Evolutionary conservation across 306 rosid genomes (phyloP).

Genomic region (Fagus sylvatica): DNA sequence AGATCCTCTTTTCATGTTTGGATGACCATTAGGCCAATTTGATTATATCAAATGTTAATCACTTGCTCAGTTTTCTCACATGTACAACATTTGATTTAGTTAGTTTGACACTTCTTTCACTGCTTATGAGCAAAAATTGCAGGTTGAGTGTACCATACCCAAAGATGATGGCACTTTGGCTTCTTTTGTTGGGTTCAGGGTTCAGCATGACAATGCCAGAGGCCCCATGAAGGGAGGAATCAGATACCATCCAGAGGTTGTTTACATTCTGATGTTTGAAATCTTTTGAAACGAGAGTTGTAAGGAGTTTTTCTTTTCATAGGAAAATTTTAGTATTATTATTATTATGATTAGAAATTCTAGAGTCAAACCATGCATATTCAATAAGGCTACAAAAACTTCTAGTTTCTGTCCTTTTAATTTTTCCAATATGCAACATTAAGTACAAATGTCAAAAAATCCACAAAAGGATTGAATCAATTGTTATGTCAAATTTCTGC

Average conservation of each 20-base stretch:
- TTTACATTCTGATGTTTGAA: constrained; percentile 6
- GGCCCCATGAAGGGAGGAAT: constrained; percentile 99
- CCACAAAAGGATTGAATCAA: background rate
- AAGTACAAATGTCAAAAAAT: no score
- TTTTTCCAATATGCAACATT: no score
- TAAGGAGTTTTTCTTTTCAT: background rate
- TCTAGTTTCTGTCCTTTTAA: no score
- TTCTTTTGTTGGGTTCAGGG: constrained; percentile 83
- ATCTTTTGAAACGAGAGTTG: background rate
- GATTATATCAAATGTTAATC: background rate
- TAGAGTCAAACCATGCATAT: no score
- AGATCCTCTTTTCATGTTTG: background rate
- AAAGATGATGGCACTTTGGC: constrained; percentile 86
- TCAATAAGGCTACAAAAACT: no score
- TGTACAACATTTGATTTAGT: background rate
- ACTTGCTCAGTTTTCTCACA: background rate
- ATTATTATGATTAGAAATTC: no score
- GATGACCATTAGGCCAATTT: background rate
- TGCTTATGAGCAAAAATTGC: constrained; percentile 24
- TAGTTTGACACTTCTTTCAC: constrained; percentile 1
- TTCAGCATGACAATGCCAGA: constrained; percentile 99
- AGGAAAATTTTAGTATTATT: background rate
- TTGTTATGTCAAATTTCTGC: background rate
- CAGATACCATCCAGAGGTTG: constrained; percentile 98
- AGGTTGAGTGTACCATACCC: constrained; percentile 97